Evolutionary conservation across 2,329 filamentous ascomycete species (phyloP).

Genomic region (Trichoderma sp.): DNA sequence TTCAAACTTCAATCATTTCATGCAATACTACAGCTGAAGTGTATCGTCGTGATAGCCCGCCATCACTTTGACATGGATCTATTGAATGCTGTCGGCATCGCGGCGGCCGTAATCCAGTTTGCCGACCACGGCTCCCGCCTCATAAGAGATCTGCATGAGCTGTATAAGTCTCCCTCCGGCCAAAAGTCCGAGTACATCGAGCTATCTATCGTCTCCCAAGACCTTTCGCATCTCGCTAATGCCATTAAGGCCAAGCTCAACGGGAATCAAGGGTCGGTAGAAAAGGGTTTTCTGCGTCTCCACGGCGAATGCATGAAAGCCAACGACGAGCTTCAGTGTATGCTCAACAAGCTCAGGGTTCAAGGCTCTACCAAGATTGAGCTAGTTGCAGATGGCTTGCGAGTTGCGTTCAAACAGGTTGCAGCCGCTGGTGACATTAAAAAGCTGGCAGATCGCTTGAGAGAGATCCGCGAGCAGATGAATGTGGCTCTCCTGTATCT

Average conservation of each 20-base stretch:
- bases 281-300: neutral
- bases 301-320: neutral
- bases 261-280: neutral
- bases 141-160: accelerated
- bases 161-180: neutral
- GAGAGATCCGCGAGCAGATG: neutral
- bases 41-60: neutral
- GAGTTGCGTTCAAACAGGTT: neutral
- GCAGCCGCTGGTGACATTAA: neutral
- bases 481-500: neutral
- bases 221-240: neutral
- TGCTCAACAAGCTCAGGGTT: neutral
- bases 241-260: neutral
- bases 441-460: neutral
- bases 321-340: neutral
- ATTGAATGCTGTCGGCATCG: neutral
- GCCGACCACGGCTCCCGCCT: neutral
- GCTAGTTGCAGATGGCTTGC: neutral
- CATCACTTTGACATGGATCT: neutral
- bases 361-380: neutral
- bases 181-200: neutral
- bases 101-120: neutral
- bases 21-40: no score
- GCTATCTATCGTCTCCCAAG: neutral
- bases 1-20: no score